Evolutionary conservation across 345 rosid genomes (phyloP).

Genomic region (Citrus mangshanensis): DNA sequence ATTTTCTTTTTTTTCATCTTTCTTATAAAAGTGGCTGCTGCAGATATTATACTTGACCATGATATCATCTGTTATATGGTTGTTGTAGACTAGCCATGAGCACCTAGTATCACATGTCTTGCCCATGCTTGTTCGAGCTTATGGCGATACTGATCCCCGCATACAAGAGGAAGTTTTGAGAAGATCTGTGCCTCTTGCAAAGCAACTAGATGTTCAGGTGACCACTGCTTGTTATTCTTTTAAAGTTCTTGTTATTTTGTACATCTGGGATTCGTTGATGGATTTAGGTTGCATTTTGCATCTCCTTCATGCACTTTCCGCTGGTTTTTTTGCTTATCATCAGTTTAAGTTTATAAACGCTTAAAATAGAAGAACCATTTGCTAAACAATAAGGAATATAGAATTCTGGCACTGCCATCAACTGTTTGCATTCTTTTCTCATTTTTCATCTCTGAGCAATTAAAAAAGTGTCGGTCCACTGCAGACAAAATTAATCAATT

Average conservation of each 20-base stretch:
- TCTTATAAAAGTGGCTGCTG: neutral
- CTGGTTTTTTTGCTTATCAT: neutral
- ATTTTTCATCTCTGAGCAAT: neutral
- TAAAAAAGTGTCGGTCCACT: neutral
- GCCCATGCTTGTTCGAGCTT: constrained; percentile 89
- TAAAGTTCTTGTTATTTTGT: neutral
- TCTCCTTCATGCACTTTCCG: neutral
- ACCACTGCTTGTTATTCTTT: constrained; percentile 18
- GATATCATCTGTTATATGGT: constrained; percentile 18
- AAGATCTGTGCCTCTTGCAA: constrained; percentile 65
- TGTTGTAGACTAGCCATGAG: constrained; percentile 67
- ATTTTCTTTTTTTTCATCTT: neutral
- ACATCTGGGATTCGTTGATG: neutral
- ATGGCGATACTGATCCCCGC: constrained; percentile 92
- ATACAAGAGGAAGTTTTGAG: constrained; percentile 90
- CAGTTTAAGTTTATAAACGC: neutral
- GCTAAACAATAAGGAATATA: neutral
- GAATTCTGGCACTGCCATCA: neutral
- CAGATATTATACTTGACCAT: neutral
- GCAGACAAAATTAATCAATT: neutral
- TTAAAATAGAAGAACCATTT: neutral
- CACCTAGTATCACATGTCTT: constrained; percentile 62
- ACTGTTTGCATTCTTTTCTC: neutral
- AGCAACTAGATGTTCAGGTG: constrained; percentile 88
- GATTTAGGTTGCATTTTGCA: neutral